phyloP scores from a whole-genome alignment of 352 stramenopile genomes.

The Globisporangium barbulae region DNA sequence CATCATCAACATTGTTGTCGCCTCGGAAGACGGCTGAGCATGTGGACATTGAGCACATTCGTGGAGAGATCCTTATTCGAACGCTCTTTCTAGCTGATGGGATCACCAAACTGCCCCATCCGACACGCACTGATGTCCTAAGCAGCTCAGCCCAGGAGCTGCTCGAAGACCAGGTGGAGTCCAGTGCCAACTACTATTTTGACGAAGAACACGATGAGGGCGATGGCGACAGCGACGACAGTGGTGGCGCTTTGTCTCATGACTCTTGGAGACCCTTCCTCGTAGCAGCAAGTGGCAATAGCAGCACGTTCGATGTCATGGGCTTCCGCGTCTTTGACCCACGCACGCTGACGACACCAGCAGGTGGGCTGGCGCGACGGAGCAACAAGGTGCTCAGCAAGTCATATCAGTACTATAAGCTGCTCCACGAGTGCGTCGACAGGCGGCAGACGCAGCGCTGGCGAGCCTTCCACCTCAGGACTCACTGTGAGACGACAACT shows the following conservation, averaged over 20 bases:
- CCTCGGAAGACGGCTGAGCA: conserved; percentile 1
- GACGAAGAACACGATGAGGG: conserved; percentile 1
- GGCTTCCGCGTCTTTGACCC: conserved; percentile 52
- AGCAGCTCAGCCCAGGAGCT: conserved; percentile 43
- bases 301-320: conserved; percentile 36
- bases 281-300: not conserved
- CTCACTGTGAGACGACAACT: not conserved
- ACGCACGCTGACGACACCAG: conserved; percentile 13
- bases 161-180: conserved; percentile 20
- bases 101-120: conserved; percentile 40
- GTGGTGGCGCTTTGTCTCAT: not conserved
- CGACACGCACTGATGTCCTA: conserved; percentile 24
- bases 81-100: conserved; percentile 63
- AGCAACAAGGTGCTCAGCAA: conserved; percentile 12
- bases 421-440: conserved; percentile 38
- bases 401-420: conserved; percentile 47
- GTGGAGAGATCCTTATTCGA: conserved; percentile 40
- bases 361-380: conserved; percentile 2
- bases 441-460: conserved; percentile 38
- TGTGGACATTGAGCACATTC: conserved; percentile 20
- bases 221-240: conserved; percentile 4
- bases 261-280: conserved; percentile 14
- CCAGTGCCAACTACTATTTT: conserved; percentile 3
- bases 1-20: not conserved
- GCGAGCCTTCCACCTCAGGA: conserved; percentile 18